These are phyloP conservation scores for Pulveroboletus sp. DNA, from an alignment of 1,284 basidiomycete species.

Conservation along the genomic window DNA sequence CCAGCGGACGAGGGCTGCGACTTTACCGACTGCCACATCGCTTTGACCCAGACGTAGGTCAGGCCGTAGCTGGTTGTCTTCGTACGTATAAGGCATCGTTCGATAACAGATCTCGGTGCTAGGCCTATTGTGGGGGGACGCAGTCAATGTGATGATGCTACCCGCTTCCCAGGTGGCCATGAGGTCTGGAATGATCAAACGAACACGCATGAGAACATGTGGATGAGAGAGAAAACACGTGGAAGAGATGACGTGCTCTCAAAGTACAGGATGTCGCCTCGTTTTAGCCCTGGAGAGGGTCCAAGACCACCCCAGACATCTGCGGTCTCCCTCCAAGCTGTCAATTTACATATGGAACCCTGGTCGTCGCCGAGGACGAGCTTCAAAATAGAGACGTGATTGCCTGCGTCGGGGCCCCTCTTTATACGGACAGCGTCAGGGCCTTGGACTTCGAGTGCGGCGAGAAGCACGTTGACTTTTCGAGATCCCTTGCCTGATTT, in stretches of 20 bases:
- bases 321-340: slow-evolving; percentile 72
- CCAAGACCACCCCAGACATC: slow-evolving; percentile 61
- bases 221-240: slow-evolving; percentile 3
- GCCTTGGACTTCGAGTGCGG: slow-evolving; percentile 68
- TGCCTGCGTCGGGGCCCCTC: slow-evolving; percentile 62
- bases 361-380: slow-evolving; percentile 67
- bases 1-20: slow-evolving; percentile 64
- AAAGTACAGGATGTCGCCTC: slow-evolving; percentile 66
- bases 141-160: slow-evolving; percentile 48
- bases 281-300: slow-evolving; percentile 41
- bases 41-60: slow-evolving; percentile 67
- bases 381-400: slow-evolving; percentile 59
- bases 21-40: slow-evolving; percentile 63
- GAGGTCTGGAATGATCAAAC: slow-evolving; percentile 41
- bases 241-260: slow-evolving; percentile 48
- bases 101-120: slow-evolving; percentile 67
- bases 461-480: slow-evolving; percentile 57
- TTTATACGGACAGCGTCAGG: slow-evolving; percentile 63
- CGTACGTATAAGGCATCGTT: slow-evolving; percentile 60
- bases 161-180: slow-evolving; percentile 41
- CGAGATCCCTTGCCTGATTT: slow-evolving; percentile 28
- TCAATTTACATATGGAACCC: slow-evolving; percentile 61
- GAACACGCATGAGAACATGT: slow-evolving; percentile 20
- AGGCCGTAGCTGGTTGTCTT: slow-evolving; percentile 59
- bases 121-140: slow-evolving; percentile 61